Evolutionary conservation across 805 yeast genomes (phyloP), one percentile per base, ranked within the genome.

Genomic region (Saccharomycopsis lassenensis): DNA sequence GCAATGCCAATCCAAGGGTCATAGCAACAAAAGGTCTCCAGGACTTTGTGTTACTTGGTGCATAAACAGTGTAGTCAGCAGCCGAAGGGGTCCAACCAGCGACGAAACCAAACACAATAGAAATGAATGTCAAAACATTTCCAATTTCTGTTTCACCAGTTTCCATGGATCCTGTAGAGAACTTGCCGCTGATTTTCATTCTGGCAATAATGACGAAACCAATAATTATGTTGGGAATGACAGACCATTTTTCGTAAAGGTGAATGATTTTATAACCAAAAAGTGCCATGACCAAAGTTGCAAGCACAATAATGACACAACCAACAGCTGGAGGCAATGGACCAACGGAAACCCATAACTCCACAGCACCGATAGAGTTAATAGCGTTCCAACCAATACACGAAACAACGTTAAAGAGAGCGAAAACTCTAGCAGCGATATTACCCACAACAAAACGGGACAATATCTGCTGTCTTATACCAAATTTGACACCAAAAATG

Each of bases 341-440:
- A 25, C 63, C 65, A 34, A 62, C 58, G 63, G 84, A 84, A 43
- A 87, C 78, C 41, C 86, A 63, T 45, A 85, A 62, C 56, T 82
- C 91, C 17, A 95, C 94, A 27, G 91, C 74, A 20, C 85, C 80
- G 72, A 85, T 81, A 44, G 82, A 82, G 59, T 87, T 87, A 32
- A 85, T 91, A 10, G 94, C 84, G 59, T 91, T 82, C 95, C 95
- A 86, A 50, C 96, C 95, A 38, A 85, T 73, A 69, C 94, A 83
- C 15, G 94, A 87, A 45, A 87, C 57, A 51, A 76, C 70, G 53
- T 86, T 85, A 55, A 86, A 65, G 31, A 78, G 56, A 5, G 93
- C 77, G 51, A 84, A 79, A 40, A 85, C 65, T 55, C 94, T 71
- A 60, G 81, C 77, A 31, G 79, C 77, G 23, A 63, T 55, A 56